These are phyloP conservation scores for Sarocladiaceae sp. DNA, from an alignment of 2,329 filamentous ascomycete species.

Conservation along the genomic window DNA sequence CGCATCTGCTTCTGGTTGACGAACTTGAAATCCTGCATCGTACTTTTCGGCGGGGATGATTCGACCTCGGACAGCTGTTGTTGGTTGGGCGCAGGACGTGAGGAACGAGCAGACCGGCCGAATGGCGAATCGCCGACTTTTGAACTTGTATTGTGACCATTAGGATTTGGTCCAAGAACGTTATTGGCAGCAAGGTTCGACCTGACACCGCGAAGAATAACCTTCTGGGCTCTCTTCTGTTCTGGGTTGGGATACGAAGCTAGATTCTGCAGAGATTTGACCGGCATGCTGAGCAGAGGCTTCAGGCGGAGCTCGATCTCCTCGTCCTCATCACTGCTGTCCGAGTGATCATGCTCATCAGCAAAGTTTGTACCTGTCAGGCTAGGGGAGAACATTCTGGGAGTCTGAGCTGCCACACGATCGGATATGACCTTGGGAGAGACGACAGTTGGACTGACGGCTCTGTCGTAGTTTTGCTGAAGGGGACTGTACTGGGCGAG, in stretches of 20 bases:
- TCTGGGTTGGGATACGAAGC: slow-evolving; percentile 51
- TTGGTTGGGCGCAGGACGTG: neutral
- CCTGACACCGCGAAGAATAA: slow-evolving; percentile 23
- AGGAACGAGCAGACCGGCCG: no score
- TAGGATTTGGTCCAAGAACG: neutral
- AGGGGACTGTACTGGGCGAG: slow-evolving; percentile 41
- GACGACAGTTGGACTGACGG: slow-evolving; percentile 32
- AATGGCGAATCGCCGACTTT: neutral
- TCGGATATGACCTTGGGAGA: slow-evolving; percentile 9
- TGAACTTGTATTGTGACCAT: neutral
- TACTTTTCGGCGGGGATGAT: slow-evolving; percentile 2
- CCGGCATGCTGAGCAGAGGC: slow-evolving; percentile 31
- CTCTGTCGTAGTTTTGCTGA: slow-evolving; percentile 49
- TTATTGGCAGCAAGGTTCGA: slow-evolving; percentile 1
- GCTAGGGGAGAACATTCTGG: slow-evolving; percentile 22
- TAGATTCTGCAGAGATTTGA: slow-evolving; percentile 45
- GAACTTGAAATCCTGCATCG: slow-evolving; percentile 10
- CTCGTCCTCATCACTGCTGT: slow-evolving; percentile 20
- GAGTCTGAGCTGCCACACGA: slow-evolving; percentile 13
- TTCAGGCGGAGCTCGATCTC: slow-evolving; percentile 22
- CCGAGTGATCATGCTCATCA: slow-evolving; percentile 15
- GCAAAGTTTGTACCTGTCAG: slow-evolving; percentile 15
- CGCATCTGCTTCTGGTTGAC: slow-evolving; percentile 5
- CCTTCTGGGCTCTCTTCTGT: slow-evolving; percentile 44
- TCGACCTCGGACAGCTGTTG: neutral